These are phyloP conservation scores for Lizonia empirigonia DNA, from an alignment of 2,329 filamentous ascomycete species.

Conservation along the genomic window DNA sequence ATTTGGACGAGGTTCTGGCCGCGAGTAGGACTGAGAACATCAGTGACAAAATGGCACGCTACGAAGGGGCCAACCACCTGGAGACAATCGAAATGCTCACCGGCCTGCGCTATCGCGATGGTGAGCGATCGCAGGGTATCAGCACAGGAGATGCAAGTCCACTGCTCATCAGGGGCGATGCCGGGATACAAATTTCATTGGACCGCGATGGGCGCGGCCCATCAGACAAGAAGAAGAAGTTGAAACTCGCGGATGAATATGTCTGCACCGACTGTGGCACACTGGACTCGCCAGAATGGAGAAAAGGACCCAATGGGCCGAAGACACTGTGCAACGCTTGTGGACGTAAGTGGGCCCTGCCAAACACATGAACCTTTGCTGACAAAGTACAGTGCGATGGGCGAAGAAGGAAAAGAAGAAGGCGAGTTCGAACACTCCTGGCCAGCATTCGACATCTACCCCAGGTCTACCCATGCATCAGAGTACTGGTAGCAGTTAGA, in stretches of 20 bases:
- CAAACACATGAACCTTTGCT: neutral
- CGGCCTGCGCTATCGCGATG: constrained; percentile 83
- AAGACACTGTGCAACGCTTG: constrained; percentile 97
- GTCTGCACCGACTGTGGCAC: constrained; percentile 96
- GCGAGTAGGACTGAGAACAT: constrained; percentile 74
- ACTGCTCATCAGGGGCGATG: constrained; percentile 81
- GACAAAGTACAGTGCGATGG: constrained; percentile 56
- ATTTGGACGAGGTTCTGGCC: constrained; percentile 73
- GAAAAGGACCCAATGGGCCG: constrained; percentile 88
- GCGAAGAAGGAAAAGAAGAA: constrained; percentile 79
- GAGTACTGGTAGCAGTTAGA: constrained; percentile 41
- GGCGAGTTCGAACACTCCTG: constrained; percentile 29
- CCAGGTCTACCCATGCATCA: constrained; percentile 36
- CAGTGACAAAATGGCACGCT: constrained; percentile 82
- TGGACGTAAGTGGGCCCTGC: constrained; percentile 64
- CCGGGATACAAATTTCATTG: constrained; percentile 80
- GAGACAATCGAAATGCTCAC: constrained; percentile 95
- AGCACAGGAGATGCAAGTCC: constrained; percentile 85
- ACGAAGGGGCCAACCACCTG: constrained; percentile 73
- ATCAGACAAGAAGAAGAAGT: constrained; percentile 83
- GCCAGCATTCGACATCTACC: constrained; percentile 24
- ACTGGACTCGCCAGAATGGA: constrained; percentile 92
- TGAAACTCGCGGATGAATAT: constrained; percentile 83
- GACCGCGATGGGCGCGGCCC: constrained; percentile 72
- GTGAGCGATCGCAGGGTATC: constrained; percentile 85